Conservation (phyloP, 2,329 filamentous ascomycete genomes). For the Herpomyces periplanetae region DNA sequence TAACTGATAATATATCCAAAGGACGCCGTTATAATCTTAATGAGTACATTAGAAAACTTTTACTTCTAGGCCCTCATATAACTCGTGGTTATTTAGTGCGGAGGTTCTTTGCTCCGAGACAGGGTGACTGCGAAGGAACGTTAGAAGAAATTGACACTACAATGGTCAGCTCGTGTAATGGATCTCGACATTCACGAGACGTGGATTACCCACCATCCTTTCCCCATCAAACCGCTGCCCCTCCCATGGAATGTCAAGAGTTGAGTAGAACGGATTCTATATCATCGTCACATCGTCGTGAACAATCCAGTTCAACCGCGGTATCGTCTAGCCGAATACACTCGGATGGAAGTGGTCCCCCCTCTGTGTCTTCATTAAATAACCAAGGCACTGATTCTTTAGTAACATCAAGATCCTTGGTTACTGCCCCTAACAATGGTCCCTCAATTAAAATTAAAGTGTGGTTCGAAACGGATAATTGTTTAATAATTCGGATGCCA, state of each 20-base stretch:
- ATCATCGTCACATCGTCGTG: constrained; percentile 6
- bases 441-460: constrained; percentile 89
- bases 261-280: constrained; percentile 17
- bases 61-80: constrained; percentile 49
- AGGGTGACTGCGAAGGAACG: constrained; percentile 77
- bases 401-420: constrained; percentile 5
- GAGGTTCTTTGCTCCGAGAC: constrained; percentile 56
- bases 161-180: constrained; percentile 16
- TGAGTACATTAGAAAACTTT: constrained; percentile 67
- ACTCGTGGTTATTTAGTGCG: constrained; percentile 45
- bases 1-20: constrained; percentile 88
- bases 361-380: too few species aligned
- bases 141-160: constrained; percentile 51
- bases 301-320: constrained; percentile 10
- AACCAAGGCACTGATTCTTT: too few species aligned
- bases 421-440: constrained; percentile 10
- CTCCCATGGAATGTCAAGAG: constrained; percentile 22
- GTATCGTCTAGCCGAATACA: constrained; percentile 5
- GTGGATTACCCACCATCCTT: constrained; percentile 25
- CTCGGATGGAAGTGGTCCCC: too few species aligned
- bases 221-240: constrained; percentile 10
- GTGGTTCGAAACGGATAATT: constrained; percentile 45
- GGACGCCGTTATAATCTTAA: constrained; percentile 68
- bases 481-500: constrained; percentile 63
- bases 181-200: constrained; percentile 30